Base-by-base conservation (phyloP, 2,329 filamentous ascomycete genomes). In the Fusarium mangiferae region DNA sequence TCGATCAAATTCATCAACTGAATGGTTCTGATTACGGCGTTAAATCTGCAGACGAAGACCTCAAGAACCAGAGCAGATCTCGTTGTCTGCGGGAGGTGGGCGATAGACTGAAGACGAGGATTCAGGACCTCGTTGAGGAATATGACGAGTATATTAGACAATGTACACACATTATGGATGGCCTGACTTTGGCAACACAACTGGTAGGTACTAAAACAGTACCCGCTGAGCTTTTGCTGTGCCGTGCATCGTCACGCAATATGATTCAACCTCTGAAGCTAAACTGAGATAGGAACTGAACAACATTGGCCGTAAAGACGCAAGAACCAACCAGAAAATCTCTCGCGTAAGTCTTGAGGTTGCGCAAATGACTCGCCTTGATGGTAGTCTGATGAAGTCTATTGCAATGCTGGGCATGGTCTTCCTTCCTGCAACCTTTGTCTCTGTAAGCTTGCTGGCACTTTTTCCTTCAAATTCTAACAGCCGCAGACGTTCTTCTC, bases 81-180 rank as follows among this genome's bases (percentile, higher is more conserved):
- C 26, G 26, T 28, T 28, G 26, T 28, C 26, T 28, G 6, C 26
- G 7, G 26, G 26, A 28, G 26, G 26, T 28, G 26, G 26, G 26
- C 26, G 26, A 28, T 28, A 28, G 26, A 28, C 26, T 70, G 2
- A 17, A 14, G 10, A 28, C 22, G 13, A 48, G 58, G 5, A 1
- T 64, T 3, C 58, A 59, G 2, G 58, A 69, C 9, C 41, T 69
- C 0, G 28, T 62, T 1, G 44, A 61, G 4, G 68, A 71, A 1
- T 71, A 71, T 0, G 49, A 70, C 5, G 61, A 71, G 13, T 44
- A 54, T 11, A 66, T 70, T 1, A 36, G 61, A 3, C 48, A 70
- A 1, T 70, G 66, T 1, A 49, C 39, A 4, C 62, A 54, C 0
- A 55, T 60, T 3, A 62, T 51, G 3, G 42, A 48, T 3, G 61